Percentiles rank a stretch among this genome's conserved stretches.
Evolutionary conservation across 1,139 yeast species (phyloP).

Genomic region (Saccharomyces hybrid): DNA sequence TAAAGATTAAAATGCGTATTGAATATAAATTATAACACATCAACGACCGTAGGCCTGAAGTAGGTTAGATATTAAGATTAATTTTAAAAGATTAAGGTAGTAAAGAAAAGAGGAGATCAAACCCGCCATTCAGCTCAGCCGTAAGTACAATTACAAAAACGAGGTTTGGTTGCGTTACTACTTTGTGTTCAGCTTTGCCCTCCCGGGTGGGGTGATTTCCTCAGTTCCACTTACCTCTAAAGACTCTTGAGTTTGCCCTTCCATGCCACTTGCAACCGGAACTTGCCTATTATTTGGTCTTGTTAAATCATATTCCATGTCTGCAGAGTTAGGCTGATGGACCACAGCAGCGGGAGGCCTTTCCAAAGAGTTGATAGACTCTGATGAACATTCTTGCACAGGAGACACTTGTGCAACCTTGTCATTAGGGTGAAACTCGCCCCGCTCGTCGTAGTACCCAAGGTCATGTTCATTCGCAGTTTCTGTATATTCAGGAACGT

Average conservation of each 20-base stretch:
- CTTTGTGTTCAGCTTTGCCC: neutral
- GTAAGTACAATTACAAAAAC: neutral
- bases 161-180: neutral
- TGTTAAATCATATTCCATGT: neutral
- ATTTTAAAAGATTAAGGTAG: neutral
- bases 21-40: neutral
- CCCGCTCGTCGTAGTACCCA: conserved; percentile 71
- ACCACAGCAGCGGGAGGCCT: neutral
- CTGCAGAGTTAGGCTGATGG: neutral
- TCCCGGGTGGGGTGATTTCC: neutral
- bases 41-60: neutral
- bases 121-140: too few species aligned
- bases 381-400: neutral
- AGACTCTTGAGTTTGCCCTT: neutral
- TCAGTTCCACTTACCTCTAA: neutral
- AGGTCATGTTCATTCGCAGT: conserved; percentile 62
- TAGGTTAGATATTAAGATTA: neutral
- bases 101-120: neutral
- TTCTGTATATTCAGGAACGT: conserved; percentile 64
- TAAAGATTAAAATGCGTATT: neutral
- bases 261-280: neutral
- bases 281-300: neutral
- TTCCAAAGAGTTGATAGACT: neutral
- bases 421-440: conserved; percentile 39
- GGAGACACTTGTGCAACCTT: conserved; percentile 8